Conservation (phyloP, 2,329 filamentous ascomycete genomes). For the Aspergillus piperis region DNA sequence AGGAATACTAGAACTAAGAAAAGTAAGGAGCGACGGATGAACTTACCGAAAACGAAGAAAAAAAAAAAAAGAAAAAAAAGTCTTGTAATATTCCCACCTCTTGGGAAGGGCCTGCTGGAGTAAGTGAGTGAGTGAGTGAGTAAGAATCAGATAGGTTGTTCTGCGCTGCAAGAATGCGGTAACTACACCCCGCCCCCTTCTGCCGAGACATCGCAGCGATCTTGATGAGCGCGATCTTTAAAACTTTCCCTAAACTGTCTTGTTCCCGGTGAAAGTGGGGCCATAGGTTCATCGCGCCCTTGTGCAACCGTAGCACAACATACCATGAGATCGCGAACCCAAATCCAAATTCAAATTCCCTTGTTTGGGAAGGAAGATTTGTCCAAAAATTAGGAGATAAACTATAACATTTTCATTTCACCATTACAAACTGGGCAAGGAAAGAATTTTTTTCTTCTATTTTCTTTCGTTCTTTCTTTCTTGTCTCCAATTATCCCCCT, state of each 20-base stretch:
- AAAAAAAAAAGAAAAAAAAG: background rate
- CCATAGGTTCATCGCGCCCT: constrained; percentile 1
- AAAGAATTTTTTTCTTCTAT: background rate
- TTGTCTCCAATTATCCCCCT: background rate
- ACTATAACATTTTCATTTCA: background rate
- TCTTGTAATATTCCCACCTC: background rate
- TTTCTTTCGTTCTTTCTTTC: background rate
- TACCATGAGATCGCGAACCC: background rate
- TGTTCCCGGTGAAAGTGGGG: background rate
- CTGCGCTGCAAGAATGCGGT: background rate
- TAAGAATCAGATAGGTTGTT: background rate
- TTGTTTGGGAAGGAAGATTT: background rate
- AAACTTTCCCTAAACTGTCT: constrained; percentile 1
- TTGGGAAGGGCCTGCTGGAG: background rate
- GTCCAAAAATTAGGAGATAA: background rate
- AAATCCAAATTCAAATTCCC: background rate
- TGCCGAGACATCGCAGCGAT: constrained; percentile 3
- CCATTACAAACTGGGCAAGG: background rate
- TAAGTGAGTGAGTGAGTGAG: background rate
- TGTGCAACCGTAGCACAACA: constrained; percentile 1
- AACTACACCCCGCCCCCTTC: background rate
- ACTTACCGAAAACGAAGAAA: background rate
- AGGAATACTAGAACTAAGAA: background rate
- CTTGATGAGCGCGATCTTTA: constrained; percentile 10
- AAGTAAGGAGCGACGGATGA: background rate